A percentile compares a stretch with the other conserved stretches of the same genome.
phyloP scores from a whole-genome alignment of 495 filamentous ascomycete genomes.

The Aspergillus haitiensis region DNA sequence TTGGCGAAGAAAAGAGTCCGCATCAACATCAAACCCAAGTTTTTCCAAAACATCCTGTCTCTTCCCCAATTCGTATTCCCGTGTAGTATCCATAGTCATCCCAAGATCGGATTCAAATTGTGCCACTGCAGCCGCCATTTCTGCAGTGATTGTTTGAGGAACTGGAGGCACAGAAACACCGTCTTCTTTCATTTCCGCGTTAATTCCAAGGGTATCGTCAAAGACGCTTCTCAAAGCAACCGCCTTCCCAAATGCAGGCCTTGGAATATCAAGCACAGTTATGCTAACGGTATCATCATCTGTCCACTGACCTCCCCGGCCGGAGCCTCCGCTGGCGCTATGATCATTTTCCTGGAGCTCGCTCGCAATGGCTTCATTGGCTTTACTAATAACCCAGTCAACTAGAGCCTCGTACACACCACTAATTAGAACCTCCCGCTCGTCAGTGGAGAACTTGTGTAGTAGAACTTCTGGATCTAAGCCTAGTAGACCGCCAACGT shows the following conservation, averaged over 20 bases:
- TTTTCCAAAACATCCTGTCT: slow-evolving; percentile 83
- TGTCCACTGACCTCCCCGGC: slow-evolving; percentile 57
- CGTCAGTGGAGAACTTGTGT: slow-evolving; percentile 74
- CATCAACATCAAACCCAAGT: slow-evolving; percentile 74
- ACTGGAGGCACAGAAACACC: slow-evolving; percentile 70
- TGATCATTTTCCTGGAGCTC: slow-evolving; percentile 72
- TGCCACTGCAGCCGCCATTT: slow-evolving; percentile 78
- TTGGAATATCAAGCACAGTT: slow-evolving; percentile 83
- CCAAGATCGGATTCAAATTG: slow-evolving; percentile 82
- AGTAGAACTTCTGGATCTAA: slow-evolving; percentile 82
- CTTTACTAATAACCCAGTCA: slow-evolving; percentile 87
- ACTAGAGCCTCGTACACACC: slow-evolving; percentile 93
- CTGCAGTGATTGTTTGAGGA: slow-evolving; percentile 75
- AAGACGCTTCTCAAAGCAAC: slow-evolving; percentile 84
- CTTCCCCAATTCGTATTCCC: slow-evolving; percentile 76
- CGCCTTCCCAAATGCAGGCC: slow-evolving; percentile 77
- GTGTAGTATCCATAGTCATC: slow-evolving; percentile 62
- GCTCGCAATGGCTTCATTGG: slow-evolving; percentile 80
- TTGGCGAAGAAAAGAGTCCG: slow-evolving; percentile 77
- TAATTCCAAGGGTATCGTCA: slow-evolving; percentile 88
- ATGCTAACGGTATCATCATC: slow-evolving; percentile 85
- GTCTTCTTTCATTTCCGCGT: slow-evolving; percentile 94
- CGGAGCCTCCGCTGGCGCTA: slow-evolving; percentile 50
- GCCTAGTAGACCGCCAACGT: slow-evolving; percentile 81
- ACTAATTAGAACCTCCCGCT: slow-evolving; percentile 76